phyloP scores from a whole-genome alignment of 495 filamentous ascomycete species.

The Penicillium argentinense region DNA sequence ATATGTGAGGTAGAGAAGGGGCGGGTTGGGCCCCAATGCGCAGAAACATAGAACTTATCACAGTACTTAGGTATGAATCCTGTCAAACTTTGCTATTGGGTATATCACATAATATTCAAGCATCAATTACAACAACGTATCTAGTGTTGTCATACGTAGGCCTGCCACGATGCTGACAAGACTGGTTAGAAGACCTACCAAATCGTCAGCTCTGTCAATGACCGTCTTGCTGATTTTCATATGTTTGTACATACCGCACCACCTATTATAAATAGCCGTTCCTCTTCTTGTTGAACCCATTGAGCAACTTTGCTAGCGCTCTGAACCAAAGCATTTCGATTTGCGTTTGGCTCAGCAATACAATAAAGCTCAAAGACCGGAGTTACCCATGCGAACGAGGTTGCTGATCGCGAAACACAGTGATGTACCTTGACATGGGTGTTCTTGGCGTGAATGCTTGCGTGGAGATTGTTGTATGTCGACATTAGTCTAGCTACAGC shows the following conservation, averaged over 20 bases:
- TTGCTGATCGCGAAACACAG: constrained; percentile 67
- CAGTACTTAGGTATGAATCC: no score
- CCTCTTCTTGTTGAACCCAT: constrained; percentile 89
- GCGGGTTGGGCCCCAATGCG: no score
- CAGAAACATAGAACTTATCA: no score
- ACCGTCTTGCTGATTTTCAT: constrained; percentile 3
- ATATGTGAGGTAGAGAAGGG: no score
- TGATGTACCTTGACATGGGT: constrained; percentile 84
- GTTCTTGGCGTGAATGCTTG: constrained; percentile 78
- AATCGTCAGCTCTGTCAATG: neutral
- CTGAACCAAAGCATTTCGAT: constrained; percentile 75
- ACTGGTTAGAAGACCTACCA: constrained; percentile 29
- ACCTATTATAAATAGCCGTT: constrained; percentile 91
- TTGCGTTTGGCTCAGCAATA: constrained; percentile 76
- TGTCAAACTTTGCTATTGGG: neutral
- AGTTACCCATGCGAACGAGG: constrained; percentile 86
- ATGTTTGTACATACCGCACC: constrained; percentile 70
- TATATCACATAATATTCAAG: neutral
- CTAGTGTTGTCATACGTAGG: neutral
- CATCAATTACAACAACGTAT: no score
- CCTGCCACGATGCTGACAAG: no score
- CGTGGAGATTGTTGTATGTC: constrained; percentile 81
- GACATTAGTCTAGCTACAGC: constrained; percentile 62
- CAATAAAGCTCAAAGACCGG: constrained; percentile 92
- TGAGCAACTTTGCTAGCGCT: constrained; percentile 82